These are phyloP conservation scores for Tuber aestivum DNA, from an alignment of 495 filamentous ascomycete species.

Conservation along the genomic window DNA sequence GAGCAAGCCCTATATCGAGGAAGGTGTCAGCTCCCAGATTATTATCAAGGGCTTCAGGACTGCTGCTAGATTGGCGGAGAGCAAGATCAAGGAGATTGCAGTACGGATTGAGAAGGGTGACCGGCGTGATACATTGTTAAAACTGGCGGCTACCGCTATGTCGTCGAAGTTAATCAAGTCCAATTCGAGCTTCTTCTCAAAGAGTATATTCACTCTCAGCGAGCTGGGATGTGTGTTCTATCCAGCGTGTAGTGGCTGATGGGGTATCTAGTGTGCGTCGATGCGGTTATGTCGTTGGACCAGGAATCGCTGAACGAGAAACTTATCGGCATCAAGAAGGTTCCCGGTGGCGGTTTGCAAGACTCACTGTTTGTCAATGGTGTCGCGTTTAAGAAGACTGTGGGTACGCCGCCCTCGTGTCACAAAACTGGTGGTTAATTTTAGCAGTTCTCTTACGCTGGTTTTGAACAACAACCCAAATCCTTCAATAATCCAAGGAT, in stretches of 20 bases:
- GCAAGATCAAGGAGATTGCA: constrained; percentile 97
- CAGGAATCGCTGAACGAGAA: constrained; percentile 97
- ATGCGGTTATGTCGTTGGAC: constrained; percentile 93
- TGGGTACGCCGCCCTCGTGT: not conserved
- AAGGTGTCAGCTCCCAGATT: constrained; percentile 92
- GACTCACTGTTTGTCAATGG: constrained; percentile 97
- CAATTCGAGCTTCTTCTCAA: constrained; percentile 93
- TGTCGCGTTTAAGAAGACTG: constrained; percentile 97
- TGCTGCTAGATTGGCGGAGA: constrained; percentile 85
- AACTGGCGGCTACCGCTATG: constrained; percentile 95
- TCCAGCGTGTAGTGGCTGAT: constrained; percentile 7
- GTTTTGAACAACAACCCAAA: constrained; percentile 98
- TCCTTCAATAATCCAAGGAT: constrained; percentile 88
- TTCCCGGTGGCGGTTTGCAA: constrained; percentile 91
- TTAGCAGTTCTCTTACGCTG: constrained; percentile 77
- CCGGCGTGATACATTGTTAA: constrained; percentile 79
- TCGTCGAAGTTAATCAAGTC: constrained; percentile 98
- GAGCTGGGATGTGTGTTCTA: not conserved
- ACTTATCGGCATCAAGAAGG: constrained; percentile 95
- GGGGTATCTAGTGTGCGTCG: constrained; percentile 73
- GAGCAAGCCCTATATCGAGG: constrained; percentile 87
- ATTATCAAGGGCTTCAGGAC: constrained; percentile 94
- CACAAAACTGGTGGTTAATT: constrained; percentile 12
- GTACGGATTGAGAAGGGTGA: constrained; percentile 79
- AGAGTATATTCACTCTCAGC: constrained; percentile 57